Base-by-base conservation (phyloP, 2,329 filamentous ascomycete genomes). In the Talaromyces sp. region DNA sequence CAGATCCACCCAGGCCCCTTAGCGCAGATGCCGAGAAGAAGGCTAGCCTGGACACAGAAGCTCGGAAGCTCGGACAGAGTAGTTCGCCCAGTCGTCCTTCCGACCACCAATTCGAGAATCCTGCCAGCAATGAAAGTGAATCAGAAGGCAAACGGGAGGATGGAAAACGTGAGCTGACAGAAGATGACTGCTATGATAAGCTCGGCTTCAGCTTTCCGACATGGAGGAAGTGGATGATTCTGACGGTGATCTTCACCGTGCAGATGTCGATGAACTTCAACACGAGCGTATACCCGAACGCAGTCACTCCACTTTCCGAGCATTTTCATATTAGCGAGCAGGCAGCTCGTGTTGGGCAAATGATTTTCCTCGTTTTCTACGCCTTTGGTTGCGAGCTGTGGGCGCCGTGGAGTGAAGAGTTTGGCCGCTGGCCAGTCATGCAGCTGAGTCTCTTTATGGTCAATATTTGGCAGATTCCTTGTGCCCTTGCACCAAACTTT, bases 321-420 rank as follows among this genome's bases (percentile, higher is more conserved):
- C 81, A 91, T 62, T 93, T 91, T 67, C 66, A 75, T 53, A 86
- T 93, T 64, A 86, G 85, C 60, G 78, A 80, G 13, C 87, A 90
- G 71, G 85, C 84, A 5, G 89, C 87, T 2, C 83, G 89, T 58
- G 81, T 85, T 52, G 90, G 90, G 64, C 89, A 90, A 65, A 87
- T 89, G 76, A 83, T 90, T 65, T 95, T 93, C 74, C 78, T 95
- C 19, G 80, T 93, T 58, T 77, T 86, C 3, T 95, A 95, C 72
- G 90, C 89, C 36, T 92, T 95, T 70, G 91, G 91, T 17, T 93
- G 91, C 71, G 91, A 93, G 74, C 82, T 93, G 0, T 95, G 91
- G 91, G 91, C 91, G 0, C 91, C 91, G 0, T 95, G 90, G 88
- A 90, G 86, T 27, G 91, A 95, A 72, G 91, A 95, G 69, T 82